Conservation (phyloP, 352 stramenopile species). For the Phytophthora citrophthora region DNA sequence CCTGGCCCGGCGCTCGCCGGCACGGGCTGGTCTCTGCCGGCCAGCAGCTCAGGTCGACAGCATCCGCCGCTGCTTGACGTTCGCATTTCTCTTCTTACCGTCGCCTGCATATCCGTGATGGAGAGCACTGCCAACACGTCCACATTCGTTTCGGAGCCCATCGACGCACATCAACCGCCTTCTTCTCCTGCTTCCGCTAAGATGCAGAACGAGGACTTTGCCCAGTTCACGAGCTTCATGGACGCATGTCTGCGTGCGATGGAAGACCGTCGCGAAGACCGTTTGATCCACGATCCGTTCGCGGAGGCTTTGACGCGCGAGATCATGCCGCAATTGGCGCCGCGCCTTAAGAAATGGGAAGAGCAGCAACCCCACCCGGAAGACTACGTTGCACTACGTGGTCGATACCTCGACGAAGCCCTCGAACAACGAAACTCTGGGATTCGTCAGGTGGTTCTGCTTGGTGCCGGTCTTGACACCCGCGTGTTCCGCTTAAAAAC, state of each 20-base stretch:
- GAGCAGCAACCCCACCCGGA: constrained; percentile 26
- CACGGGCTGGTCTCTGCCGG: constrained; percentile 19
- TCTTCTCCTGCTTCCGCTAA: constrained; percentile 8
- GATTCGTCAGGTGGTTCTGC: constrained; percentile 63
- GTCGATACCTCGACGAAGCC: constrained; percentile 62
- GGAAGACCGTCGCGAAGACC: constrained; percentile 42
- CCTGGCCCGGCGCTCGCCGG: constrained; percentile 5
- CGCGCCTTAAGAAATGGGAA: constrained; percentile 31
- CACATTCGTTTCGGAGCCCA: constrained; percentile 21
- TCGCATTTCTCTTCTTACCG: constrained; percentile 25
- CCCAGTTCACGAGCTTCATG: constrained; percentile 52
- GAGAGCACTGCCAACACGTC: constrained; percentile 19
- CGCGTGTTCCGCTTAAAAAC: constrained; percentile 55
- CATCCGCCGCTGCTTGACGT: constrained; percentile 7
- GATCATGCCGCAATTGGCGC: constrained; percentile 30
- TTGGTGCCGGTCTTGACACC: constrained; percentile 57
- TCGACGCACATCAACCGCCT: constrained; percentile 9
- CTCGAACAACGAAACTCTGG: constrained; percentile 35
- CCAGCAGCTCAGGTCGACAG: constrained; percentile 7
- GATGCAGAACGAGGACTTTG: constrained; percentile 46
- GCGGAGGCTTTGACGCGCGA: constrained; percentile 48
- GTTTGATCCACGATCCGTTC: constrained; percentile 50
- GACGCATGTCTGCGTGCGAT: constrained; percentile 47
- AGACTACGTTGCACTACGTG: constrained; percentile 46
- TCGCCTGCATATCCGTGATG: constrained; percentile 15